Evolutionary conservation across 139 green algal genomes (phyloP).

Genomic region (Medakamo hakoo): DNA sequence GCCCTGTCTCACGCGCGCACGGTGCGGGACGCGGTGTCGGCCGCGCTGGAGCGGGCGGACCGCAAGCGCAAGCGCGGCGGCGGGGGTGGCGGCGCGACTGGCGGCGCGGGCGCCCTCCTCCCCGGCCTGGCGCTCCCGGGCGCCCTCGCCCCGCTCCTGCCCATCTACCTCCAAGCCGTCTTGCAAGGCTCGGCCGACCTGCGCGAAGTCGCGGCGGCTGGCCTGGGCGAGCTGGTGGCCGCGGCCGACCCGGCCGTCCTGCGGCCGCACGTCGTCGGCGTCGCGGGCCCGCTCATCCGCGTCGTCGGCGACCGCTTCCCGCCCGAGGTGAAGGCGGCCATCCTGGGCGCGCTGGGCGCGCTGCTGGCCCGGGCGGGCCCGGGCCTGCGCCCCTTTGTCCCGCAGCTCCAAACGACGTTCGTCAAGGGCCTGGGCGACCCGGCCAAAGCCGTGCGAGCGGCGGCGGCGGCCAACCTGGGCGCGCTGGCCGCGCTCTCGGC

Average conservation of each 20-base stretch:
- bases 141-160: conserved; percentile 71
- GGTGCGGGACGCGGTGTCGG: conserved; percentile 48
- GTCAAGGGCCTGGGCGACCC: conserved; percentile 85
- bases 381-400: conserved; percentile 84
- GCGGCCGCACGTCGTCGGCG: conserved; percentile 72
- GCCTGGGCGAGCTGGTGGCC: conserved; percentile 76
- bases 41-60: conserved; percentile 57
- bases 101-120: not conserved
- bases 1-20: not conserved
- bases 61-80: conserved; percentile 36
- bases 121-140: conserved; percentile 67
- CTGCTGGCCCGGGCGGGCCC: conserved; percentile 72
- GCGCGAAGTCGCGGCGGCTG: conserved; percentile 75
- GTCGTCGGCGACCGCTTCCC: conserved; percentile 78
- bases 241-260: conserved; percentile 58
- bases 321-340: conserved; percentile 66
- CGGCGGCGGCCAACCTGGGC: conserved; percentile 65
- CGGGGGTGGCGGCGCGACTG: too few relatives aligned
- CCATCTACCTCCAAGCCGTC: conserved; percentile 84
- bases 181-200: conserved; percentile 63
- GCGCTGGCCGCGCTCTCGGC: conserved; percentile 46
- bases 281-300: conserved; percentile 81
- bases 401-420: conserved; percentile 98
- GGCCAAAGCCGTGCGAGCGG: conserved; percentile 14
- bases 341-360: conserved; percentile 70